A percentile compares a stretch with the other conserved stretches of the same genome.
These are phyloP conservation scores for Alternaria longipes DNA, from an alignment of 2,329 filamentous ascomycete species.

Conservation along the genomic window DNA sequence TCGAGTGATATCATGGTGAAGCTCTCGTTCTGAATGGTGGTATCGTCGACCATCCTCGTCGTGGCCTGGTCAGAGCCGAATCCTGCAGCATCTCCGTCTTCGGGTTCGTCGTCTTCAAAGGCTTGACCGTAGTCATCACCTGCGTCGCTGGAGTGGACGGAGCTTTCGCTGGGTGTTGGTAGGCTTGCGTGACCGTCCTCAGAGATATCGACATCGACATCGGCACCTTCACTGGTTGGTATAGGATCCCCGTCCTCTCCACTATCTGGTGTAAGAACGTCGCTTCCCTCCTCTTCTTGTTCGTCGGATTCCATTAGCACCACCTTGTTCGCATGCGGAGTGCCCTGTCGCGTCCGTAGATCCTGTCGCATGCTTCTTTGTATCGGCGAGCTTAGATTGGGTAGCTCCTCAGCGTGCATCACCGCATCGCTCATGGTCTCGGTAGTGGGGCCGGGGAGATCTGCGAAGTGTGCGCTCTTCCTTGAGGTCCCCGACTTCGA, in stretches of 20 bases:
- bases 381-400: constrained; percentile 21
- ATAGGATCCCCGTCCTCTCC: constrained; percentile 26
- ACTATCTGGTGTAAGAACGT: constrained; percentile 37
- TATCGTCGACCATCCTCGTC: constrained; percentile 53
- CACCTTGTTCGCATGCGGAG: constrained; percentile 37
- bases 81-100: constrained; percentile 31
- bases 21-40: constrained; percentile 59
- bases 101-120: constrained; percentile 28
- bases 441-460: constrained; percentile 9
- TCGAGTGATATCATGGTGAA: constrained; percentile 63
- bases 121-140: constrained; percentile 3
- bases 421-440: constrained; percentile 22
- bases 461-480: constrained; percentile 21
- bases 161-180: constrained; percentile 15
- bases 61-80: constrained; percentile 45
- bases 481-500: constrained; percentile 10
- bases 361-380: constrained; percentile 25
- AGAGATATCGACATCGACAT: background rate
- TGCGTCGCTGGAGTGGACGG: constrained; percentile 8
- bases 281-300: constrained; percentile 33
- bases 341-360: constrained; percentile 38
- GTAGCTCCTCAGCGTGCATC: constrained; percentile 15
- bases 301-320: constrained; percentile 30
- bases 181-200: background rate
- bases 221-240: background rate